Base-by-base conservation (phyloP, 2,329 filamentous ascomycete species). In the Blastomyces percursus region DNA sequence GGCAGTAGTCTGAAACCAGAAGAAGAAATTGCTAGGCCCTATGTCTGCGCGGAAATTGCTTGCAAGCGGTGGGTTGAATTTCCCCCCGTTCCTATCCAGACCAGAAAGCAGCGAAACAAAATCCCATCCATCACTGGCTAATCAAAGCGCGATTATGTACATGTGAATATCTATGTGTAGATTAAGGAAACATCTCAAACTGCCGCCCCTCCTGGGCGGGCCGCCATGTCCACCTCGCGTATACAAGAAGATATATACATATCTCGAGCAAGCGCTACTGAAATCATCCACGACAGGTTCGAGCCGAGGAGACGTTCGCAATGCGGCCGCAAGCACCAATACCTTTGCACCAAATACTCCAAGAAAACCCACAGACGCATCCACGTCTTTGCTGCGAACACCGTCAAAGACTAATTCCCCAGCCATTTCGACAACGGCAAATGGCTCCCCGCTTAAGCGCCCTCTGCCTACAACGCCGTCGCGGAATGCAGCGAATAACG, bases 41-140 rank as follows among this genome's bases (percentile, higher is more conserved):
- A 94, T 73, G 89, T 88, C 3, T 96, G 91, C 73, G 89, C 90
- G 16, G 87, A 96, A 75, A 83, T 99, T 64, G 94, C 94, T 24
- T 97, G 92, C 72, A 90, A 93, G 69, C 84, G 90, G 89, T 90
- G 76, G 54, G 68, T 58, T 44, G 58, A 59, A 27, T 55, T 16
- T 21, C 38, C 52, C n/a, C 30, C 44, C 9, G 6, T 54, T 35
- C 6, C 16, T 12, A 52, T 16, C 16, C 21, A 50, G 24, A 42
- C 16, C 19, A 52, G 32, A 40, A 35, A 2, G 6, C 30, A 21
- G 1, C 21, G 24, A 30, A 30, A 46, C 8, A 11, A 40, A 21
- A 44, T 42, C n/a, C 12, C 46, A 48, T 48, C 46, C 7, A 24
- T 48, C 46, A 21, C 46, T 21, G 16, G 35, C 38, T 42, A n/a